These are phyloP conservation scores for Beauveria pseudobassiana DNA, from an alignment of 2,329 filamentous ascomycete genomes.

Conservation along the genomic window DNA sequence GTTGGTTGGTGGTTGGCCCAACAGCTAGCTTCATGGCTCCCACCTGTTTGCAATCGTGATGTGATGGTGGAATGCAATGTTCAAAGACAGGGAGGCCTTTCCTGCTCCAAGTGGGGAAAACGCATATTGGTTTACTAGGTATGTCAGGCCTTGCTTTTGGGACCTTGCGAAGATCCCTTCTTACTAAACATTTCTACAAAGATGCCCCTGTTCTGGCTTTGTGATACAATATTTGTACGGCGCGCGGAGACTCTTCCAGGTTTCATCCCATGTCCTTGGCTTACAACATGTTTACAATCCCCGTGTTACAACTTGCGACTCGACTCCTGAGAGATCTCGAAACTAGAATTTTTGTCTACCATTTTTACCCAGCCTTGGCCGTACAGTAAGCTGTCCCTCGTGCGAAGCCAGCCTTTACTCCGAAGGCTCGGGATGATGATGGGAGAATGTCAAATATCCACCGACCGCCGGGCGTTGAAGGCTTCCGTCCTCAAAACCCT, in stretches of 20 bases:
- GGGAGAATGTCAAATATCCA: neutral
- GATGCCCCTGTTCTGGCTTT: neutral
- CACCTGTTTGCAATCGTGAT: neutral
- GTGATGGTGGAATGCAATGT: neutral
- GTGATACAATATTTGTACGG: neutral
- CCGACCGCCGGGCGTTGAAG: neutral
- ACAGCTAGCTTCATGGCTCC: neutral
- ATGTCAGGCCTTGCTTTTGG: neutral
- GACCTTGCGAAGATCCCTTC: conserved; percentile 2
- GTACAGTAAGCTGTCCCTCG: neutral
- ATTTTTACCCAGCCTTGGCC: neutral
- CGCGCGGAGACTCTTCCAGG: neutral
- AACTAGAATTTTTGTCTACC: neutral
- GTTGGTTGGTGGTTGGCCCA: neutral
- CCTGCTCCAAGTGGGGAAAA: conserved; percentile 1
- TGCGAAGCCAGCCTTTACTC: neutral
- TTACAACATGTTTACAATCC: neutral
- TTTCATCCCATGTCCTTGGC: conserved; percentile 9
- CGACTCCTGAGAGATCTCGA: neutral
- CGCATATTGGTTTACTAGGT: neutral
- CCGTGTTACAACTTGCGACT: neutral
- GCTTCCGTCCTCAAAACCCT: neutral
- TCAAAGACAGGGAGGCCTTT: neutral
- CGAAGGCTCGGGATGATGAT: neutral
- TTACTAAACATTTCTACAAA: neutral